A percentile compares a stretch with the other conserved stretches of the same genome.
These are phyloP conservation scores for Elaphomyces granulatus DNA, from an alignment of 495 filamentous ascomycete genomes.

Conservation along the genomic window DNA sequence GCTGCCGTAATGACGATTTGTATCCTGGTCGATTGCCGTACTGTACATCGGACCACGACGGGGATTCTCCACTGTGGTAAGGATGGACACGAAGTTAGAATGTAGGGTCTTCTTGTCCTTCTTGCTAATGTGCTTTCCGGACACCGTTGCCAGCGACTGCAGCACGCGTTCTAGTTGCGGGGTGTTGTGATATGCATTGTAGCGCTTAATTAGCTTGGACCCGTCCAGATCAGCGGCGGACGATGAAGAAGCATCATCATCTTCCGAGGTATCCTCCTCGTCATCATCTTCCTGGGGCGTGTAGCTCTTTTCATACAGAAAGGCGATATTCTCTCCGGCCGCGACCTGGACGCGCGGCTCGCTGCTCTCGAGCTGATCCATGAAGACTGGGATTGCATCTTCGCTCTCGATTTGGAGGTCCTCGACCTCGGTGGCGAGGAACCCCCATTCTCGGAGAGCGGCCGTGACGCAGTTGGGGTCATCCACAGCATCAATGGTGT, in stretches of 20 bases:
- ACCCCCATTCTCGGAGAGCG: slow-evolving; percentile 78
- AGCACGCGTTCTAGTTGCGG: slow-evolving; percentile 38
- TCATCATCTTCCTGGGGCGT: slow-evolving; percentile 46
- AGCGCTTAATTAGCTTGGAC: slow-evolving; percentile 48
- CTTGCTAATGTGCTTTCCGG: slow-evolving; percentile 60
- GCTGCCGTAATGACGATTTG: slow-evolving; percentile 59
- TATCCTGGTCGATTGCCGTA: slow-evolving; percentile 58
- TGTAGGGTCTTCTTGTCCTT: slow-evolving; percentile 66
- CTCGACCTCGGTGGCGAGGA: slow-evolving; percentile 68
- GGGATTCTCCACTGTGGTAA: slow-evolving; percentile 70
- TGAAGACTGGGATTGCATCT: slow-evolving; percentile 66
- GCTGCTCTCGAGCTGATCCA: slow-evolving; percentile 73
- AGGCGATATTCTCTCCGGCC: slow-evolving; percentile 79
- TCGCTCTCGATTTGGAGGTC: slow-evolving; percentile 64
- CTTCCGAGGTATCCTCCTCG: slow-evolving; percentile 37
- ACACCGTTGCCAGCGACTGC: slow-evolving; percentile 40
- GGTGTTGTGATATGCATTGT: slow-evolving; percentile 42
- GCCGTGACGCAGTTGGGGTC: slow-evolving; percentile 64
- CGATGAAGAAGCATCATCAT: slow-evolving; percentile 30
- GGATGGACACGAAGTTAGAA: slow-evolving; percentile 64
- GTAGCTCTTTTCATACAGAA: slow-evolving; percentile 76
- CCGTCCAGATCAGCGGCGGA: slow-evolving; percentile 21
- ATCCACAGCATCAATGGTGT: slow-evolving; percentile 58
- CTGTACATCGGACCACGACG: slow-evolving; percentile 56
- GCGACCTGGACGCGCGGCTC: slow-evolving; percentile 68